Percentiles rank a stretch among this genome's conserved stretches.
phyloP scores from a whole-genome alignment of 164 flowering plant genomes.

The Chimonanthus salicifolius region DNA sequence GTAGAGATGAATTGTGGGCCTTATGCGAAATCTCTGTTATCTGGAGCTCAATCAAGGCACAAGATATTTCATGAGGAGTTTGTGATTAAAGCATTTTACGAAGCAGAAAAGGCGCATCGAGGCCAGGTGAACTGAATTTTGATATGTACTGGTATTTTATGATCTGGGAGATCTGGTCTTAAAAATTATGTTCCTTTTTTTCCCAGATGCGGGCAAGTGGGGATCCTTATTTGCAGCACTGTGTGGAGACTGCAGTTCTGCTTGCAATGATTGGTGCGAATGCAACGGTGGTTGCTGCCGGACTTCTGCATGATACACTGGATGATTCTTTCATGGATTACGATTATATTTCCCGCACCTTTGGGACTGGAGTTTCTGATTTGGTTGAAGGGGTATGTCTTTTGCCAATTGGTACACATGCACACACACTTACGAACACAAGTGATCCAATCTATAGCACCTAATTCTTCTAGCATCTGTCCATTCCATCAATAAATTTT shows the following conservation, averaged over 20 bases:
- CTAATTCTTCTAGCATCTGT: too few species aligned
- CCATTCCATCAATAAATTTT: too few species aligned
- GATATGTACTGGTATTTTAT: not conserved
- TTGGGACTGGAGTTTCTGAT: conserved; percentile 89
- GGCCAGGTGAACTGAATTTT: conserved; percentile 66
- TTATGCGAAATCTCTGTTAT: conserved; percentile 53
- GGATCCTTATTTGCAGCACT: conserved; percentile 92
- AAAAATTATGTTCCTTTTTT: conserved; percentile 7
- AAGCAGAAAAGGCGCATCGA: conserved; percentile 91
- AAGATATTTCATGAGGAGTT: conserved; percentile 61
- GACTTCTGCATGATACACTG: conserved; percentile 86
- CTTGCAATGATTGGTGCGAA: conserved; percentile 84
- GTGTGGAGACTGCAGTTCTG: conserved; percentile 82
- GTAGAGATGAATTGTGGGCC: conserved; percentile 33
- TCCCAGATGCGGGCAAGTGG: conserved; percentile 85
- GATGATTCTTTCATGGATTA: conserved; percentile 74
- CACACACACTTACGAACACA: too few species aligned
- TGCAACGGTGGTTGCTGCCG: conserved; percentile 87
- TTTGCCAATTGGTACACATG: too few species aligned
- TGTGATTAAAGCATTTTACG: conserved; percentile 79
- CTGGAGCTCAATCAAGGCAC: conserved; percentile 64
- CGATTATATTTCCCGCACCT: conserved; percentile 46
- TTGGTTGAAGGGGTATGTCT: conserved; percentile 85
- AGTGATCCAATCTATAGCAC: too few species aligned
- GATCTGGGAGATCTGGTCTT: not conserved